phyloP scores from a whole-genome alignment of 176 grass and related monocot genomes.

The Aegilops longissima region DNA sequence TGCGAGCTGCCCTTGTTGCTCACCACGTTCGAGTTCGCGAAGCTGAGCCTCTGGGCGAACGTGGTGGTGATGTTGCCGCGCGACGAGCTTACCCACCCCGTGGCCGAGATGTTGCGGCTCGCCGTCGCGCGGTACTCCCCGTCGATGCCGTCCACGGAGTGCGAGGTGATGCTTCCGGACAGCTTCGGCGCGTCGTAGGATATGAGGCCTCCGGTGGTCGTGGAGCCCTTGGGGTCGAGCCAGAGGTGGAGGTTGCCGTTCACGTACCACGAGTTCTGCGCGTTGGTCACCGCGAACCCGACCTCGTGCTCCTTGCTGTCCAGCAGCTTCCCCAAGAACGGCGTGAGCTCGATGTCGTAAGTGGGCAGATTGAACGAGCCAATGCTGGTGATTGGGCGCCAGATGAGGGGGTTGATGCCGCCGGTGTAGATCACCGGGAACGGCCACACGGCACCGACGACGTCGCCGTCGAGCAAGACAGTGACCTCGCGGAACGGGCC shows the following conservation, averaged over 20 bases:
- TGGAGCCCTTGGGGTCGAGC: conserved; percentile 54
- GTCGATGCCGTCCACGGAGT: conserved; percentile 62
- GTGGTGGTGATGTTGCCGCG: conserved; percentile 83
- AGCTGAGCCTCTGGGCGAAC: conserved; percentile 62
- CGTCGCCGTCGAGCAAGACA: conserved; percentile 51
- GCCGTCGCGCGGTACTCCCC: conserved; percentile 51
- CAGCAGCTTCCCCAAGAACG: conserved; percentile 72
- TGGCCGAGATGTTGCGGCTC: conserved; percentile 55
- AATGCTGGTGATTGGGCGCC: conserved; percentile 93
- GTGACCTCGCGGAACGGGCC: conserved; percentile 91
- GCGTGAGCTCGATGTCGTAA: conserved; percentile 93
- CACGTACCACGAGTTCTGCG: conserved; percentile 71
- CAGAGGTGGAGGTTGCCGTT: conserved; percentile 94
- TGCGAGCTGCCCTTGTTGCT: conserved; percentile 43
- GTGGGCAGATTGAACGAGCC: conserved; percentile 87
- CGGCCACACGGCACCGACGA: conserved; percentile 89
- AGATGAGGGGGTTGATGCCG: conserved; percentile 84
- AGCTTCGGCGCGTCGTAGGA: conserved; percentile 60
- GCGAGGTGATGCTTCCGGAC: conserved; percentile 26
- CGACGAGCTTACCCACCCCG: conserved; percentile 79
- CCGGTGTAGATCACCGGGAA: conserved; percentile 93
- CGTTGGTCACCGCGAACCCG: conserved; percentile 78
- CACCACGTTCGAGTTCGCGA: conserved; percentile 69
- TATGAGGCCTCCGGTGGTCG: conserved; percentile 50
- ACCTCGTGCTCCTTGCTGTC: conserved; percentile 62